Evolutionary conservation across 192 early-diverging fungal species (phyloP).

Genomic region (Phlyctochytrium bullatum): DNA sequence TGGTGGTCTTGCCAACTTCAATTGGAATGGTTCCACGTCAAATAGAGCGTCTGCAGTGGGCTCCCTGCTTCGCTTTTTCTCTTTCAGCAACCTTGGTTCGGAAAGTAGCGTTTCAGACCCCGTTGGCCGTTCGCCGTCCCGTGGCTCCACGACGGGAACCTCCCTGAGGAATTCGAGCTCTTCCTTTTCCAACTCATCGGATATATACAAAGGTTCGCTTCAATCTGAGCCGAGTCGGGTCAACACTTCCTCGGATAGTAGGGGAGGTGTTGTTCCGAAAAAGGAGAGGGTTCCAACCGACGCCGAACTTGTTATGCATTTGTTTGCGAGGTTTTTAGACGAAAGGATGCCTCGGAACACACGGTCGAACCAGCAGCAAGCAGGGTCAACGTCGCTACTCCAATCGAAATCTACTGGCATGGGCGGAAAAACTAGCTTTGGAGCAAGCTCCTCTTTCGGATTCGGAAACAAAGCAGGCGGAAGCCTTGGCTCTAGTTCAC

Average conservation of each 20-base stretch:
- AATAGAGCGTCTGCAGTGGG: neutral
- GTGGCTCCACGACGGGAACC: too few species aligned
- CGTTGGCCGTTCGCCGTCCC: too few species aligned
- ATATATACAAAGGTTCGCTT: too few species aligned
- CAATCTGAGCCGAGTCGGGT: too few species aligned
- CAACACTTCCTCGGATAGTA: too few species aligned
- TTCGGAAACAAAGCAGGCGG: neutral
- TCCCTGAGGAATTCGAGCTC: too few species aligned
- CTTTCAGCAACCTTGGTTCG: neutral
- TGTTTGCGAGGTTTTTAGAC: conserved; percentile 43
- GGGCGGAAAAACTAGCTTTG: neutral
- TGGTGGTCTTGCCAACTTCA: conserved; percentile 33
- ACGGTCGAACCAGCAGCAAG: neutral
- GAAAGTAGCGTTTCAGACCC: neutral
- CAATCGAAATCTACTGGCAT: neutral
- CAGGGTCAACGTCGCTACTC: neutral
- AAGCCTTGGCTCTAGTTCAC: neutral
- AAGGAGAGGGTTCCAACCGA: conserved; percentile 7
- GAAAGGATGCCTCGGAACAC: conserved; percentile 33
- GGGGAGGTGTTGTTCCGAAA: neutral
- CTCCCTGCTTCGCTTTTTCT: neutral
- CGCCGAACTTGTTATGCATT: conserved; percentile 36
- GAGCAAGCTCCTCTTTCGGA: neutral
- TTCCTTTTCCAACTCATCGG: too few species aligned
- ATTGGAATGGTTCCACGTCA: conserved; percentile 31